Base-by-base conservation (phyloP, 2,329 filamentous ascomycete genomes). In the Byssothecium circinans region DNA sequence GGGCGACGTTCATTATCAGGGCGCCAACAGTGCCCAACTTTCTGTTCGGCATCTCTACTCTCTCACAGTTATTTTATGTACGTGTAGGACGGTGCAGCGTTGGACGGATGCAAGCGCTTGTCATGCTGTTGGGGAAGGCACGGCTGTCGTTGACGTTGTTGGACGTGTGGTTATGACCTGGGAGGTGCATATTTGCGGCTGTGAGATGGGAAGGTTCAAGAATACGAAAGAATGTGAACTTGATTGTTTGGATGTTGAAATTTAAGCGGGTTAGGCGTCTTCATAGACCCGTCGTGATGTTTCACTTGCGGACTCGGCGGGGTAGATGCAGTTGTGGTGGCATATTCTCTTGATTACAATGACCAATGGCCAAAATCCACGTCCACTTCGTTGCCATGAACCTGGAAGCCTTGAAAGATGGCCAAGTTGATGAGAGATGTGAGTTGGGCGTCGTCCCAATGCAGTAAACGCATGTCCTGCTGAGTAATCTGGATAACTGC, bases 1-100 rank as follows among this genome's bases (percentile, higher is more conserved):
- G 36, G 1, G 43, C 49, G 22, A 49, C 46, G 19, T 37, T 34
- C n/a, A 47, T 42, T 43, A 53, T 53, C 2, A 18, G 17, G 18
- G 40, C 37, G 8, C 50, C 46, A 20, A 53, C 39, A 12, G 43
- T 34, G 25, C 42, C 40, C 23, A 25, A 25, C 23, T 25, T 25
- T 8, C 6, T 36, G 8, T 36, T 36, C 15, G 34, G 14, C 8
- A 4, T 10, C 15, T 32, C 29, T 8, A 4, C 4, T 12, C 14
- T 32, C 14, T 32, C 12, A 12, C 7, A 12, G 29, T 12, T 4
- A 12, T 4, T 32, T 12, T 8, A 12, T 8, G 29, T 14, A 5
- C 6, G 14, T 12, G 29, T 12, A 5, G 8, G 29, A n/a, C 14
- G 6, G 12, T 32, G 6, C 6, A 32, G 6, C 4, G 29, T 32